Conservation (phyloP, 768 basidiomycete genomes). For the Melanogaster broomeanus region DNA sequence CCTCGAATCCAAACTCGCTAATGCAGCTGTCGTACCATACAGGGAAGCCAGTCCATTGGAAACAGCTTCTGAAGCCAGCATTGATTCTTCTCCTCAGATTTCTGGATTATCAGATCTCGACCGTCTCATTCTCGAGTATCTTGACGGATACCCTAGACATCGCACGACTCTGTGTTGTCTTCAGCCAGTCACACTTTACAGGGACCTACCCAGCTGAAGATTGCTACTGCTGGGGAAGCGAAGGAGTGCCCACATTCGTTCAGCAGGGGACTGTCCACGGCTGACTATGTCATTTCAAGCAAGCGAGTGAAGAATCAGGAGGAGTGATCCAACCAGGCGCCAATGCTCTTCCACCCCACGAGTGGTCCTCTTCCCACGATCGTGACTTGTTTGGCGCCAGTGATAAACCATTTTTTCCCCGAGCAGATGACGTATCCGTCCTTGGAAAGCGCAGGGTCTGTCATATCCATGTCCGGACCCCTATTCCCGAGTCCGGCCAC, state of each 20-base stretch:
- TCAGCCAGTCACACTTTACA: too few relatives aligned
- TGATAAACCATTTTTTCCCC: too few relatives aligned
- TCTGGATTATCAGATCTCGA: constrained; percentile 65
- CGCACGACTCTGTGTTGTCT: too few relatives aligned
- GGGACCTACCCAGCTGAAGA: constrained; percentile 54
- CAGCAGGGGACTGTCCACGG: constrained; percentile 72
- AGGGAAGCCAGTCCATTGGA: too few relatives aligned
- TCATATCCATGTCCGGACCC: too few relatives aligned
- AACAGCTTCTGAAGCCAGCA: constrained; percentile 68
- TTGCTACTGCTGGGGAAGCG: constrained; percentile 51
- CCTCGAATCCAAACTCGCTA: too few relatives aligned
- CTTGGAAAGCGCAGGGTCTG: too few relatives aligned
- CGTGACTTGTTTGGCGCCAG: constrained; percentile 42
- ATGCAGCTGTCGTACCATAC: too few relatives aligned
- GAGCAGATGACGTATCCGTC: too few relatives aligned
- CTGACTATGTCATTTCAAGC: constrained; percentile 74
- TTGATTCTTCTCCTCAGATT: constrained; percentile 70
- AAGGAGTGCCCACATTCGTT: constrained; percentile 83
- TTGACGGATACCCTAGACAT: constrained; percentile 75
- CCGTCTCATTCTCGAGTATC: constrained; percentile 77
- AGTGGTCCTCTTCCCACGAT: constrained; percentile 53
- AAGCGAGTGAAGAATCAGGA: too few relatives aligned
- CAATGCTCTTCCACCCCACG: constrained; percentile 43
- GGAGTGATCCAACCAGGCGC: constrained; percentile 39
- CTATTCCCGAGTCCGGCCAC: too few relatives aligned